These are phyloP conservation scores for Zychaea mexicana DNA, from an alignment of 371 early-diverging fungal species.

Conservation along the genomic window DNA sequence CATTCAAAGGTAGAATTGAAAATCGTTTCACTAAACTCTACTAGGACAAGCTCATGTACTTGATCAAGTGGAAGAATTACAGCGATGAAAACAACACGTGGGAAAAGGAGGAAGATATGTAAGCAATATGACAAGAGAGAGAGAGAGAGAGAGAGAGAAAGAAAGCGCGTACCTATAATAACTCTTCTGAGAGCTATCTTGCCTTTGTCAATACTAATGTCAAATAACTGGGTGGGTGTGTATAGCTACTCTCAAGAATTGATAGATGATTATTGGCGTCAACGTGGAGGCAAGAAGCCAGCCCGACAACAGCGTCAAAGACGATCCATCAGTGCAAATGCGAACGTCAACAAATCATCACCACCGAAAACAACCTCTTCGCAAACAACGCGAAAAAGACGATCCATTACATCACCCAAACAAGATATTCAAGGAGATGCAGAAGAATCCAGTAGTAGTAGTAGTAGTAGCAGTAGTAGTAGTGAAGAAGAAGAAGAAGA, in stretches of 20 bases:
- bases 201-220: not conserved
- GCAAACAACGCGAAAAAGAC: not conserved
- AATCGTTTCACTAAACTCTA: no score
- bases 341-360: not conserved
- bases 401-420: no score
- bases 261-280: slow-evolving; percentile 9
- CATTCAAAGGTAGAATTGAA: not conserved
- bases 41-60: slow-evolving; percentile 23
- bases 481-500: not conserved
- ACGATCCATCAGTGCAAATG: not conserved
- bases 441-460: not conserved
- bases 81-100: slow-evolving; percentile 25
- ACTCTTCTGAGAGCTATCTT: no score
- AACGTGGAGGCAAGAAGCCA: not conserved
- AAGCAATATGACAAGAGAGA: not conserved
- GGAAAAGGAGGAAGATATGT: slow-evolving; percentile 36
- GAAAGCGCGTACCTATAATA: not conserved
- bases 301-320: not conserved
- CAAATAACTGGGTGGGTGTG: not conserved
- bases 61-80: slow-evolving; percentile 40
- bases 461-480: not conserved
- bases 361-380: no score
- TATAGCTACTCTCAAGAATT: slow-evolving; percentile 5
- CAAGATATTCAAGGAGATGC: not conserved
- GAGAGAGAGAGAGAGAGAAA: not conserved